Evolutionary conservation across 345 rosid genomes (phyloP).

Genomic region (Eucalyptus pauciflora): DNA sequence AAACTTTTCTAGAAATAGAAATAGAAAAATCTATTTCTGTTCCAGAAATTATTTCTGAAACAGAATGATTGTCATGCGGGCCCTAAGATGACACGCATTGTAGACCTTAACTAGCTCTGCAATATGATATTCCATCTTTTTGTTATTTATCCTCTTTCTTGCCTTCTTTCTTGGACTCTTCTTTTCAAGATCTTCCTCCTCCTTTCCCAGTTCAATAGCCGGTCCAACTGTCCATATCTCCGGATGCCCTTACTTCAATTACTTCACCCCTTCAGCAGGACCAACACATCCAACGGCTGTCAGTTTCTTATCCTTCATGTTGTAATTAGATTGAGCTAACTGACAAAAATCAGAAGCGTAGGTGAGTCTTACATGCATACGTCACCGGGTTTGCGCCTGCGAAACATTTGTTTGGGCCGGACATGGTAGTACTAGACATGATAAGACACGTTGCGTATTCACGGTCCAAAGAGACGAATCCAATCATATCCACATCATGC

Average conservation of each 20-base stretch:
- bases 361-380: background rate
- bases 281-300: background rate
- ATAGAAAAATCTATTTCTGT: too few relatives aligned
- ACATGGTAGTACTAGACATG: background rate
- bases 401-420: background rate
- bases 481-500: background rate
- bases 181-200: background rate
- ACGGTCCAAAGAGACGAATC: background rate
- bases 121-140: too few relatives aligned
- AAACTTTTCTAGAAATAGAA: too few relatives aligned
- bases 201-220: background rate
- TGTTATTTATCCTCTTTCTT: too few relatives aligned
- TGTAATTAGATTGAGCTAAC: too few relatives aligned
- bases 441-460: background rate
- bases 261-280: background rate
- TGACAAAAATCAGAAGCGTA: background rate
- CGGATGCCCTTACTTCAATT: background rate
- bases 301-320: background rate
- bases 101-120: too few relatives aligned
- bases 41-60: too few relatives aligned
- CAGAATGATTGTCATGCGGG: too few relatives aligned
- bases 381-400: background rate
- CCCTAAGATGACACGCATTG: too few relatives aligned
- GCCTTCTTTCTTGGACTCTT: too few relatives aligned
- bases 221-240: background rate